Percentiles rank a stretch among this genome's conserved stretches.
Evolutionary conservation across 441 rosid genomes (phyloP).

Genomic region (Mallotus japonicus): DNA sequence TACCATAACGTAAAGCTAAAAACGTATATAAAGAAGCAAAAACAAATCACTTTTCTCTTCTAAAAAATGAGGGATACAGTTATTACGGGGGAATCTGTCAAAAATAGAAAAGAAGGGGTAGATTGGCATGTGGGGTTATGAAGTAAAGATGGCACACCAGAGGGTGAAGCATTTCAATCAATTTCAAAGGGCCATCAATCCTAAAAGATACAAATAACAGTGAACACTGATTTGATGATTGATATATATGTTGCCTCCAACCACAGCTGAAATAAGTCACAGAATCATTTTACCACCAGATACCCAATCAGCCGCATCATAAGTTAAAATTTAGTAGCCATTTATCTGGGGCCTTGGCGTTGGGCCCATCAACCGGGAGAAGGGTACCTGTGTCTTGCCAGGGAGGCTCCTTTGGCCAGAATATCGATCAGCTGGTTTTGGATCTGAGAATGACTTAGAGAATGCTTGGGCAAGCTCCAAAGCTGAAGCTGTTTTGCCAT

Average conservation of each 20-base stretch:
- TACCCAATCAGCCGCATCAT: background rate
- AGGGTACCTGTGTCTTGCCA: constrained; percentile 54
- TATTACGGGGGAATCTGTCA: background rate
- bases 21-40: constrained; percentile 1
- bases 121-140: background rate
- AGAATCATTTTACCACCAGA: constrained; percentile 3
- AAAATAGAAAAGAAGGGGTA: background rate
- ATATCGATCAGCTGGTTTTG: constrained; percentile 42
- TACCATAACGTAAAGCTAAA: background rate
- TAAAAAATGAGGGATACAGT: constrained; percentile 13
- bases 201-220: background rate
- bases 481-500: constrained; percentile 78
- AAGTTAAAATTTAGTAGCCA: constrained; percentile 50
- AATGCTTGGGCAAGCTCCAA: constrained; percentile 77
- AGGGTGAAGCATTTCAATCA: background rate
- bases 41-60: constrained; percentile 14
- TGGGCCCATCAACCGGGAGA: constrained; percentile 63
- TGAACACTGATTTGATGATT: background rate
- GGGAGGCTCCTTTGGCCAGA: constrained; percentile 34
- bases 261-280: background rate
- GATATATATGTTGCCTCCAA: constrained; percentile 1
- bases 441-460: constrained; percentile 56
- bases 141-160: background rate
- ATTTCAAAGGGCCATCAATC: background rate
- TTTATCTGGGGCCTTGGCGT: constrained; percentile 53